Evolutionary conservation across 768 basidiomycete species (phyloP), one percentile per base, ranked within the genome.

Genomic region (Lenzites betulinus): DNA sequence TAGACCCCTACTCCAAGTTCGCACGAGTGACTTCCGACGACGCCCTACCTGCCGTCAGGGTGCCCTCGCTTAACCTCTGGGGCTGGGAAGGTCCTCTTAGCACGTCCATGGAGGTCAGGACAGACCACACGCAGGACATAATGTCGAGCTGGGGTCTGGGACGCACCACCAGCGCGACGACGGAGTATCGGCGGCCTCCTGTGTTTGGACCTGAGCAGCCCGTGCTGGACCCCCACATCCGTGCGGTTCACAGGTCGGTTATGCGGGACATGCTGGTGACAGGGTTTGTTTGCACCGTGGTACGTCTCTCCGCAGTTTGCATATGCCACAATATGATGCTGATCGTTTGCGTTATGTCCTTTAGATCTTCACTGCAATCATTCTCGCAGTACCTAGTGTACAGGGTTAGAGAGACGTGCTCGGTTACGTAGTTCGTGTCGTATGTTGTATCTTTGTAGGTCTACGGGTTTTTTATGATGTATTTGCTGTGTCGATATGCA

Each of bases 201-300:
- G 62, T 78, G n/a, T 78, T 78, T 60, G 78, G 78, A n/a, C 77
- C 77, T 7, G 76, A 77, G 63, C 66, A 67, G 38, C 71, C 74
- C 38, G 73, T 78, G 39, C 65, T 71, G 44, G 78, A 79, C 54
- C 76, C 74, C 49, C 66, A 72, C 39, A 76, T 79, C 42, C 67
- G 69, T 41, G 71, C 64, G 11, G 70, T 71, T 35, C 77, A 77
- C 59, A 58, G 62, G 39, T 64, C 67, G 54, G 54, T 76, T 30
- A 51, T 77, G 68, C 65, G 66, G 16, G 74, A 74, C 6, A 66
- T 76, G 25, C 58, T 67, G 35, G 33, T 62, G 3, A 65, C 69
- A 23, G 75, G 73, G 4, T 43, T 73, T 20, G 63, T 54, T 48
- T 61, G 58, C 28, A 59, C 42, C 7, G 38, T 44, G 44, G 57